These are phyloP conservation scores for Poterioochromonas sp. DNA, from an alignment of 352 stramenopile genomes.

Conservation along the genomic window DNA sequence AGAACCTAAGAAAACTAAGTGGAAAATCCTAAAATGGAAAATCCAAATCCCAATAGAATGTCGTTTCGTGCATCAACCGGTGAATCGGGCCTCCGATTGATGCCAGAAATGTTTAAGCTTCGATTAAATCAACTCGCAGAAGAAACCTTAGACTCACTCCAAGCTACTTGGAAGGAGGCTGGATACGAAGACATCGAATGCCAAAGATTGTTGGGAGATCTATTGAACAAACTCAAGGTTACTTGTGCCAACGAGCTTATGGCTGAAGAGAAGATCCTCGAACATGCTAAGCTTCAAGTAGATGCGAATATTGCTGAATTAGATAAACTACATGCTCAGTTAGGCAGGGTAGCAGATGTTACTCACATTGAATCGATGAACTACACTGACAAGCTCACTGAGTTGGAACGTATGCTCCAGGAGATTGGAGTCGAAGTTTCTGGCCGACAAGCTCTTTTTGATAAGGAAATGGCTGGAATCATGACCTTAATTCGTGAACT, in stretches of 20 bases:
- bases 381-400: conserved; percentile 18
- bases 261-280: conserved; percentile 9
- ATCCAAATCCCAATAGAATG: background rate
- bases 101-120: background rate
- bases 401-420: background rate
- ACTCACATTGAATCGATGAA: background rate
- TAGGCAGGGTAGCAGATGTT: background rate
- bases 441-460: background rate
- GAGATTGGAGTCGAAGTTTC: background rate
- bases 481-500: background rate
- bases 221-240: conserved; percentile 9
- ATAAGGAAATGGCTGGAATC: background rate
- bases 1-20: too few species aligned
- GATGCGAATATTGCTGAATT: background rate
- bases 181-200: conserved; percentile 28
- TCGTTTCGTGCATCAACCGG: background rate
- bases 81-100: background rate
- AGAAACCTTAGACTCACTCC: conserved; percentile 15
- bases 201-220: conserved; percentile 12
- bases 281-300: conserved; percentile 15
- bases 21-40: too few species aligned
- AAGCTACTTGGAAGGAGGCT: conserved; percentile 16
- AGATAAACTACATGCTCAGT: background rate
- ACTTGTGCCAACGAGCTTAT: background rate
- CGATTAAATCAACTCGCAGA: background rate